Evolutionary conservation across 176 grass and related monocot species (phyloP).

Genomic region (Oryza glaberrima): DNA sequence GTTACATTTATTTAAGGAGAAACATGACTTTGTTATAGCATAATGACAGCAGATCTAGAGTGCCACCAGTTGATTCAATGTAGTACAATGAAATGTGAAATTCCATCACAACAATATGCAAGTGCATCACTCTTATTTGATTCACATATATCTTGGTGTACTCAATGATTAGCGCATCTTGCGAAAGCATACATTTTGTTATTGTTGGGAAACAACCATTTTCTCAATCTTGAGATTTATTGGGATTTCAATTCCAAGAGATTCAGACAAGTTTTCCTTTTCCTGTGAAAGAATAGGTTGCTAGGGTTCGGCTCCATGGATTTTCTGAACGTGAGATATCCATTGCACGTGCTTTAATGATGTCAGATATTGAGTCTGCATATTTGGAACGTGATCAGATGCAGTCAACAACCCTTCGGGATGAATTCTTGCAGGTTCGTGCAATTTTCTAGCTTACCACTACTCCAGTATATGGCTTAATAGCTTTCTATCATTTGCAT

Average conservation of each 20-base stretch:
- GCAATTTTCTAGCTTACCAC: constrained; percentile 34
- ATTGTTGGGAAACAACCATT: constrained; percentile 9
- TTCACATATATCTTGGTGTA: neutral
- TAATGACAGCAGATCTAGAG: neutral
- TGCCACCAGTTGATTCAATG: constrained; percentile 21
- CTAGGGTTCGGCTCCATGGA: constrained; percentile 87
- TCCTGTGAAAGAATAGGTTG: constrained; percentile 58
- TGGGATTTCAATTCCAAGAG: constrained; percentile 34
- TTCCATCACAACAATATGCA: constrained; percentile 2
- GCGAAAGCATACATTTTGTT: constrained; percentile 12
- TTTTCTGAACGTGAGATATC: constrained; percentile 99
- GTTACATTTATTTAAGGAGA: neutral
- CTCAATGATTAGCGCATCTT: neutral
- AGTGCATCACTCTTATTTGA: constrained; percentile 6
- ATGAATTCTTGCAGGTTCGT: constrained; percentile 92
- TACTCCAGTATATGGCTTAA: constrained; percentile 20
- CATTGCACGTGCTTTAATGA: constrained; percentile 96
- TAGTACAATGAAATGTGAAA: constrained; percentile 13
- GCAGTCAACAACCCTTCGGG: constrained; percentile 88
- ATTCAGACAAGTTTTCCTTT: constrained; percentile 40
- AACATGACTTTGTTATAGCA: neutral
- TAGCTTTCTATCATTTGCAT: constrained; percentile 10
- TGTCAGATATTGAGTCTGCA: constrained; percentile 98
- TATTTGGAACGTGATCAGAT: constrained; percentile 99
- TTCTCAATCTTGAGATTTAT: constrained; percentile 3